phyloP scores from a whole-genome alignment of 257 asterid species.

The Lycium barbarum region DNA sequence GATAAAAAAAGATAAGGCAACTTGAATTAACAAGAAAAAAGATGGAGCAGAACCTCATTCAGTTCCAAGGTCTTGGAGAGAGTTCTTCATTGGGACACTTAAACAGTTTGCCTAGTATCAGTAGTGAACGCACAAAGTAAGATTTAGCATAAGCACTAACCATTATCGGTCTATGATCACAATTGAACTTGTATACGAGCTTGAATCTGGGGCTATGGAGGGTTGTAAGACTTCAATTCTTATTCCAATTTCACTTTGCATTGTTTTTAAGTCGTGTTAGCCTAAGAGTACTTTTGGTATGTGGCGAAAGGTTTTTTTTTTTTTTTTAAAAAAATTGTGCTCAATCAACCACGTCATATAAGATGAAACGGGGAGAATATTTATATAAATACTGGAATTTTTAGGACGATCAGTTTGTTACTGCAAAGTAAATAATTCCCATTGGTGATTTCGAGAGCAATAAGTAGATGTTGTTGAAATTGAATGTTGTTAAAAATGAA shows the following conservation, averaged over 20 bases:
- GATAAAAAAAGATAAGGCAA: background rate
- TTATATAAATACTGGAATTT: background rate
- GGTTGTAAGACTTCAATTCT: background rate
- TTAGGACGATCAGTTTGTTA: too few species aligned
- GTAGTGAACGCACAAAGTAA: too few species aligned
- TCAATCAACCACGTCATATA: background rate
- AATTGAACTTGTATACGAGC: background rate
- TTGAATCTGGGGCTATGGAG: background rate
- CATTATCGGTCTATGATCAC: background rate
- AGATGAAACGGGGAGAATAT: background rate
- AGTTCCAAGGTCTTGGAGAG: background rate
- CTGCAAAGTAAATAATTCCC: too few species aligned
- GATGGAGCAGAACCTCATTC: background rate
- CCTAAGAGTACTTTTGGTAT: background rate
- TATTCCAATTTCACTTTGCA: background rate
- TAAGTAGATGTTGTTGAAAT: too few species aligned
- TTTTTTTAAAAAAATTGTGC: background rate
- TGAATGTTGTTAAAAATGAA: too few species aligned
- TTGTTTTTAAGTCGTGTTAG: too few species aligned
- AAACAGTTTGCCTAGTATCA: background rate
- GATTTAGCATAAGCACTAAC: background rate
- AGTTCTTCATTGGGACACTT: background rate
- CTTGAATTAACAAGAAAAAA: background rate
- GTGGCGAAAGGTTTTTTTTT: background rate
- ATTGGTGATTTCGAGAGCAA: too few species aligned